A percentile compares a stretch with the other conserved stretches of the same genome.
Conservation (phyloP, 2,329 filamentous ascomycete species). For the Neofusicoccum sp. region DNA sequence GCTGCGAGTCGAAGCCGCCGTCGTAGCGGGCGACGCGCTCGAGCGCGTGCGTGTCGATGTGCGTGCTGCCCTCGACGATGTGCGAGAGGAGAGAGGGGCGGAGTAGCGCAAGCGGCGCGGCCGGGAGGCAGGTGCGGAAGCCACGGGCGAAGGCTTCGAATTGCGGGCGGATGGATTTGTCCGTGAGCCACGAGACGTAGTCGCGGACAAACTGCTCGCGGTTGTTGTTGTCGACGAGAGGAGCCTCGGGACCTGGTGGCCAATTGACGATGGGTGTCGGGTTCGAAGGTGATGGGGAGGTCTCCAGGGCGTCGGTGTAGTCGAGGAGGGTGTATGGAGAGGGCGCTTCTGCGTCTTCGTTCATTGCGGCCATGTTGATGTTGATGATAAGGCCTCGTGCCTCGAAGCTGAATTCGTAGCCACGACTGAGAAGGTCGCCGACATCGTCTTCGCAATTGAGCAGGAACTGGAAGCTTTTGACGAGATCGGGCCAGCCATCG, state of each 20-base stretch:
- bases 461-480: slow-evolving; percentile 69
- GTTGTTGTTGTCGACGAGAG: slow-evolving; percentile 78
- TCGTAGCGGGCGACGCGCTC: slow-evolving; percentile 73
- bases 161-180: slow-evolving; percentile 73
- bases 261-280: slow-evolving; percentile 10
- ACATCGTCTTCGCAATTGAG: slow-evolving; percentile 81
- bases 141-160: slow-evolving; percentile 78
- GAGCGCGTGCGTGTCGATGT: slow-evolving; percentile 75
- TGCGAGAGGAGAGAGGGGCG: slow-evolving; percentile 60
- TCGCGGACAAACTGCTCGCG: slow-evolving; percentile 75
- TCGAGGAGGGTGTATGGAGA: neutral
- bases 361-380: slow-evolving; percentile 51
- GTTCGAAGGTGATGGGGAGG: neutral
- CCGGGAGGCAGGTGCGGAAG: slow-evolving; percentile 72
- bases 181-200: slow-evolving; percentile 80
- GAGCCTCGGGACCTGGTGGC: slow-evolving; percentile 51
- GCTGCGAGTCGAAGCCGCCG: slow-evolving; percentile 67
- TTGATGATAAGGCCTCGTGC: slow-evolving; percentile 53
- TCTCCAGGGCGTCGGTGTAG: neutral
- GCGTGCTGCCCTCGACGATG: slow-evolving; percentile 77
- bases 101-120: slow-evolving; percentile 59
- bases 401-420: slow-evolving; percentile 79
- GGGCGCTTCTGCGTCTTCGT: neutral
- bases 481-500: slow-evolving; percentile 86
- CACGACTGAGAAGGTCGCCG: slow-evolving; percentile 76